Evolutionary conservation across 2,329 filamentous ascomycete genomes (phyloP), one percentile per base, ranked within the genome.

Genomic region (Periconia sp.): DNA sequence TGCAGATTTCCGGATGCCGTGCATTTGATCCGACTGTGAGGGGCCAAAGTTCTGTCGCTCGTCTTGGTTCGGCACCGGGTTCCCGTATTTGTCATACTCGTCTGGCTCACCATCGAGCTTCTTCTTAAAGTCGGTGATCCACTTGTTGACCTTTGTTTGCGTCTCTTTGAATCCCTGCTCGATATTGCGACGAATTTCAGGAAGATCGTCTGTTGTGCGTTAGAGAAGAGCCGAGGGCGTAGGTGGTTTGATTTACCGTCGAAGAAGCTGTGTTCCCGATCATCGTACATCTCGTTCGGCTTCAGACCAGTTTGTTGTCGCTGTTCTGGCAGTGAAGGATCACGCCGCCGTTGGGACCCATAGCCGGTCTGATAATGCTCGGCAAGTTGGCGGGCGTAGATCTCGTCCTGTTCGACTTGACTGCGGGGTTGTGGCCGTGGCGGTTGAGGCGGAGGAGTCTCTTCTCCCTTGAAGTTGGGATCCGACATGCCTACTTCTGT

Each of bases 151-250:
- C 65, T 89, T 95, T 41, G 83, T 85, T 73, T 97, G 94, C 2
- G 94, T 97, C 65, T 99, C 92, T 41, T 91, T 64, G 73, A 99
- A 99, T 4, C 94, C 94, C 73, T 97, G 95, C 66, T 87, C 87
- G 57, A 99, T 82, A 63, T 95, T 96, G 66, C 96, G 90, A 55
- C 86, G 86, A 65, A 99, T 96, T 36, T 92, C 85, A 1, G 94
- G 92, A 11, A 99, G 81, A 57, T 99, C 94, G 61, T 99, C 94
- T 84, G 53, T n/a, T 15, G 10, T 39, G 12, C 33, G 15, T 55
- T n/a, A 46, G 43, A 10, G 6, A 15, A 11, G n/a, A 11, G 24
- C 22, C 17, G 15, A 21, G 21, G 4, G 11, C 3, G n/a, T 16
- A 7, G 42, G 23, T 34, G 43, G 12, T n/a, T n/a, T n/a, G n/a